Evolutionary conservation across 1,139 yeast species (phyloP).

Genomic region (Candida smagusa): DNA sequence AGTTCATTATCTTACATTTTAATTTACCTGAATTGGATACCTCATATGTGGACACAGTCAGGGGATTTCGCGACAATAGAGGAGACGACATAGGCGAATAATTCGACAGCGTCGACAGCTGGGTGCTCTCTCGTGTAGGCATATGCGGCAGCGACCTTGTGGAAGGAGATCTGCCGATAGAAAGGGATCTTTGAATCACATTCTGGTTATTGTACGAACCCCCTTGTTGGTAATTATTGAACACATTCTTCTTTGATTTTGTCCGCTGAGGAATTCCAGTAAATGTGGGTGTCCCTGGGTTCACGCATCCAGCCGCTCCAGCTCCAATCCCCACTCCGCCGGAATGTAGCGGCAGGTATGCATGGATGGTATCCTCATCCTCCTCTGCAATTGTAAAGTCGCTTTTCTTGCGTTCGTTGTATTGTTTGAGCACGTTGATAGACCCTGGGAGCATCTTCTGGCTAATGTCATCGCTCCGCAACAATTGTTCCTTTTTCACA

Average conservation of each 20-base stretch:
- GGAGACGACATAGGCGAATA: slow-evolving; percentile 6
- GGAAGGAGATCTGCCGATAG: slow-evolving; percentile 1
- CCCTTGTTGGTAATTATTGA: slow-evolving; percentile 22
- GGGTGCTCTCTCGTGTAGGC: slow-evolving; percentile 4
- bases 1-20: slow-evolving; percentile 29
- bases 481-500: slow-evolving; percentile 4
- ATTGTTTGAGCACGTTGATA: slow-evolving; percentile 13
- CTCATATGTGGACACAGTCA: slow-evolving; percentile 1
- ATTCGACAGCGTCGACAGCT: slow-evolving; percentile 5
- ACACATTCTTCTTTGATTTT: slow-evolving; percentile 18
- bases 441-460: slow-evolving; percentile 15
- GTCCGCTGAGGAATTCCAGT: slow-evolving; percentile 12
- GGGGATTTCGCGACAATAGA: slow-evolving; percentile 3
- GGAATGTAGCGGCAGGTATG: slow-evolving; percentile 5
- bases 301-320: slow-evolving; percentile 1
- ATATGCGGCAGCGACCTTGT: slow-evolving; percentile 2
- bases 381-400: not conserved
- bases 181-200: slow-evolving; percentile 5
- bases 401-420: slow-evolving; percentile 6
- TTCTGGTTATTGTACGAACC: slow-evolving; percentile 6
- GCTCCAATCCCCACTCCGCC: slow-evolving; percentile 7
- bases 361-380: slow-evolving; percentile 7
- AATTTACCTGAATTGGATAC: slow-evolving; percentile 8
- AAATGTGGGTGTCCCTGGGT: slow-evolving; percentile 1
- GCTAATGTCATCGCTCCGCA: slow-evolving; percentile 14